Percentiles rank a stretch among this genome's conserved stretches.
These are phyloP conservation scores for Tripterygium wilfordii DNA, from an alignment of 177 flowering plant species.

Conservation along the genomic window DNA sequence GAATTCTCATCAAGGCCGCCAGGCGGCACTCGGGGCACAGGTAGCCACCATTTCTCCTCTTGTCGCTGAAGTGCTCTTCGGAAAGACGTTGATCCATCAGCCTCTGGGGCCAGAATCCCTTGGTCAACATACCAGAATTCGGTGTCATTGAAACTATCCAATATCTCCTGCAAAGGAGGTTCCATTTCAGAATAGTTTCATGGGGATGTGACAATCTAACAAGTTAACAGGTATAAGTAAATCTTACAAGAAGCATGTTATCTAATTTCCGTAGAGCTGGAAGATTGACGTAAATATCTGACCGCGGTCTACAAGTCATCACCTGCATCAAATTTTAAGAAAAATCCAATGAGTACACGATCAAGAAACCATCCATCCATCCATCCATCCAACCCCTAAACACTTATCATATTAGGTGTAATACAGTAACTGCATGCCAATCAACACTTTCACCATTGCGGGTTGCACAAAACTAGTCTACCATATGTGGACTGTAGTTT, in stretches of 20 bases:
- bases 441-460: too few relatives aligned
- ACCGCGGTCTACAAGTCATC: slow-evolving; percentile 60
- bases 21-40: slow-evolving; percentile 57
- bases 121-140: slow-evolving; percentile 79
- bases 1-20: slow-evolving; percentile 50
- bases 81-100: slow-evolving; percentile 49
- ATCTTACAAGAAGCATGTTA: slow-evolving; percentile 65
- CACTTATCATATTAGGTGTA: too few relatives aligned
- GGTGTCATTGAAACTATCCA: slow-evolving; percentile 43
- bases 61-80: slow-evolving; percentile 39
- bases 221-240: not conserved
- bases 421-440: too few relatives aligned
- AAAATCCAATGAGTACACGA: not conserved
- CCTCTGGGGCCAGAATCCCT: slow-evolving; percentile 47
- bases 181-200: not conserved
- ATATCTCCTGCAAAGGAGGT: slow-evolving; percentile 36
- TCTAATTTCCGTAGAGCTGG: slow-evolving; percentile 67
- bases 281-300: slow-evolving; percentile 55
- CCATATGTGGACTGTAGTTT: too few relatives aligned
- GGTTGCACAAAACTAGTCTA: too few relatives aligned
- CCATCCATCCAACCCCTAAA: not conserved
- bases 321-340: slow-evolving; percentile 25
- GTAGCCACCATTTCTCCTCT: slow-evolving; percentile 80
- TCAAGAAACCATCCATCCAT: not conserved
- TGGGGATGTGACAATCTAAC: not conserved